Evolutionary conservation across 495 filamentous ascomycete genomes (phyloP).

Genomic region (Jackrogersella multiformis): DNA sequence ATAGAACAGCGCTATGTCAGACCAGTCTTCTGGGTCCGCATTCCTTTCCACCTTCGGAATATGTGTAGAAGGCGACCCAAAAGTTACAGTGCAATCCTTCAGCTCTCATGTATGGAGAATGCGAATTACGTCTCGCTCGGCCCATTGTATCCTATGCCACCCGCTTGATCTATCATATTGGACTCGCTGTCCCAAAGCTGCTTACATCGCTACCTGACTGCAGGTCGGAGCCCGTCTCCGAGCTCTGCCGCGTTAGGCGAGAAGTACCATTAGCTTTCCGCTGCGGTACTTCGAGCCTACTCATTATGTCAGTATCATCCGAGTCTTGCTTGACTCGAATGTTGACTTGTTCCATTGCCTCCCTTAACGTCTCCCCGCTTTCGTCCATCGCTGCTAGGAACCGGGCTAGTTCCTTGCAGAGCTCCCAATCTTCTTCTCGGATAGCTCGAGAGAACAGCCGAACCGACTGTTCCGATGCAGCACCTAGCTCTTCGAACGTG

Average conservation of each 20-base stretch:
- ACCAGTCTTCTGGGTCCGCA: background rate
- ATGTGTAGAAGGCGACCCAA: conserved; percentile 2
- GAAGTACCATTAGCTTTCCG: conserved; percentile 48
- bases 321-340: conserved; percentile 56
- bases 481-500: conserved; percentile 86
- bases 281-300: conserved; percentile 60
- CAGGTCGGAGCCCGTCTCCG: conserved; percentile 42
- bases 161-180: conserved; percentile 28
- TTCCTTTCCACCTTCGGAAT: background rate
- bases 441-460: conserved; percentile 84
- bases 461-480: conserved; percentile 81
- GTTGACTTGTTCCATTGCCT: conserved; percentile 78
- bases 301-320: conserved; percentile 55
- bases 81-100: conserved; percentile 15
- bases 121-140: background rate
- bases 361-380: conserved; percentile 80
- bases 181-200: conserved; percentile 46
- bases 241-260: conserved; percentile 42
- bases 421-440: conserved; percentile 89
- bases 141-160: conserved; percentile 25
- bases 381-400: conserved; percentile 94
- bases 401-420: conserved; percentile 92
- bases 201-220: conserved; percentile 44
- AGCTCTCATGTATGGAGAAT: conserved; percentile 18
- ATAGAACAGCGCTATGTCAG: background rate